phyloP scores from a whole-genome alignment of 345 rosid genomes.

The Arabidopsis suecica region DNA sequence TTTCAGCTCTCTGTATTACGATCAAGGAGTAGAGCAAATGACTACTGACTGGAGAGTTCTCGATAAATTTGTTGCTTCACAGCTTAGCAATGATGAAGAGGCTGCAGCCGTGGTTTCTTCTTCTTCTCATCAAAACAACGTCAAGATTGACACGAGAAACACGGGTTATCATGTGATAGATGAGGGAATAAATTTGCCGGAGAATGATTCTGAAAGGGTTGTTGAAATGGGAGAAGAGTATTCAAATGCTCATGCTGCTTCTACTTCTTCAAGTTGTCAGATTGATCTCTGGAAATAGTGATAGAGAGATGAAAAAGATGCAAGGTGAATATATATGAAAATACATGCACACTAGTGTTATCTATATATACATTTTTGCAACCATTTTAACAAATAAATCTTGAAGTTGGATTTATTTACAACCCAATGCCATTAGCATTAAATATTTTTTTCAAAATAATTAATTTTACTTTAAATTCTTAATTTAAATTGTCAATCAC shows the following conservation, averaged over 20 bases:
- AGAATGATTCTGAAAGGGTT: constrained; percentile 53
- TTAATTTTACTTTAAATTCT: too few relatives aligned
- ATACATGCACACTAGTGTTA: constrained; percentile 16
- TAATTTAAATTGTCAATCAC: too few relatives aligned
- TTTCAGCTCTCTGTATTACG: constrained; percentile 52
- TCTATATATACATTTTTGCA: too few relatives aligned
- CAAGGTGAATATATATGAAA: constrained; percentile 27
- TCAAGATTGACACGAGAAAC: constrained; percentile 21
- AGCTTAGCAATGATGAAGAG: constrained; percentile 81
- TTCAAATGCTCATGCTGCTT: constrained; percentile 45
- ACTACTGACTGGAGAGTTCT: constrained; percentile 91
- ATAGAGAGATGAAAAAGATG: constrained; percentile 31
- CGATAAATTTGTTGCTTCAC: constrained; percentile 93
- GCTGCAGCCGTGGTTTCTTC: constrained; percentile 34
- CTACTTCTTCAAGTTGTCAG: constrained; percentile 68
- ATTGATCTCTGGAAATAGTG: constrained; percentile 79
- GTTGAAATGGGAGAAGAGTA: constrained; percentile 55
- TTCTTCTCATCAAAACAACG: constrained; percentile 17
- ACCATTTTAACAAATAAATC: too few relatives aligned
- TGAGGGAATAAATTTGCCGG: constrained; percentile 46
- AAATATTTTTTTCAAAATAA: too few relatives aligned
- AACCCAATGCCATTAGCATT: too few relatives aligned
- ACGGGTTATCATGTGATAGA: constrained; percentile 45
- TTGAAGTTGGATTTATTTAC: too few relatives aligned
- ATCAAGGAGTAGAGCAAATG: constrained; percentile 68